A percentile compares a stretch with the other conserved stretches of the same genome.
These are phyloP conservation scores for Nakaseomyces nivariensis DNA, from an alignment of 1,139 yeast genomes.

Conservation along the genomic window DNA sequence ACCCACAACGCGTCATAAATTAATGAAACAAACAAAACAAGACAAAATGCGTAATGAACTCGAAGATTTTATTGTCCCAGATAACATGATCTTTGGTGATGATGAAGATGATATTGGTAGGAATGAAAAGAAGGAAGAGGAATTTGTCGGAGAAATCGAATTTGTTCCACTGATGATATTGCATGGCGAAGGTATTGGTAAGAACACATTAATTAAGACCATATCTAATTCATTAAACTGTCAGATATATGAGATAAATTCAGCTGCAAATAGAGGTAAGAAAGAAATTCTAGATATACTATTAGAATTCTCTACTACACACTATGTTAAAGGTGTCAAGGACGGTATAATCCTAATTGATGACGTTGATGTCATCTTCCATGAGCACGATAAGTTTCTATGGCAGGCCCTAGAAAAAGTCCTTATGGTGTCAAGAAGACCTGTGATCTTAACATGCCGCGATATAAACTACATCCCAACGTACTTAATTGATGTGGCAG, in stretches of 20 bases:
- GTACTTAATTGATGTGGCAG: conserved; percentile 39
- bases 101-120: conserved; percentile 20
- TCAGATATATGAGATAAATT: conserved; percentile 73
- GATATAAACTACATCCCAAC: conserved; percentile 47
- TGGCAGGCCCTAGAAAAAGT: conserved; percentile 68
- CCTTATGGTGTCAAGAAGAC: conserved; percentile 60
- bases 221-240: conserved; percentile 56
- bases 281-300: conserved; percentile 58
- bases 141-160: conserved; percentile 17
- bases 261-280: conserved; percentile 62
- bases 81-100: conserved; percentile 14
- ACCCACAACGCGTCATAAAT: conserved; percentile 29
- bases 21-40: conserved; percentile 18
- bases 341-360: conserved; percentile 70
- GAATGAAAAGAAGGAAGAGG: conserved; percentile 26
- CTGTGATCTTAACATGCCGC: conserved; percentile 68
- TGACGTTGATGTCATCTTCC: conserved; percentile 77
- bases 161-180: conserved; percentile 58
- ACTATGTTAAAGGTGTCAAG: conserved; percentile 50
- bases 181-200: conserved; percentile 71
- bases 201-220: conserved; percentile 66
- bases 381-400: conserved; percentile 62
- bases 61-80: conserved; percentile 38
- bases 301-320: conserved; percentile 77
- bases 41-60: conserved; percentile 24